phyloP scores from a whole-genome alignment of 2,329 filamentous ascomycete genomes.

The Thelonectria olida region DNA sequence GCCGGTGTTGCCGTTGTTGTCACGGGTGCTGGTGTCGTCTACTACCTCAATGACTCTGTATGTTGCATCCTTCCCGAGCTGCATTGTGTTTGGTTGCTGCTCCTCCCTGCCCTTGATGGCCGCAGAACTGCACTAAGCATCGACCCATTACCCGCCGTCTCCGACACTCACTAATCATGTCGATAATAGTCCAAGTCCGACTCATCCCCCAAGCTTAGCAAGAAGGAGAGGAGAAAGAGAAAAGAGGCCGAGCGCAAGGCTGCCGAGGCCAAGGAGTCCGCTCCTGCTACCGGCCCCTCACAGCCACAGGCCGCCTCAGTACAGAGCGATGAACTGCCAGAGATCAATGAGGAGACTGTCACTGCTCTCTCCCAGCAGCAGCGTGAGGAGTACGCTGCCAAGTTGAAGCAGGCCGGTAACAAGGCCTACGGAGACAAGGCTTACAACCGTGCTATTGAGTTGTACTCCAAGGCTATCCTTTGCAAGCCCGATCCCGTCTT shows the following conservation, averaged over 20 bases:
- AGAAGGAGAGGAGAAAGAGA: slow-evolving; percentile 89
- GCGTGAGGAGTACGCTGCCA: slow-evolving; percentile 85
- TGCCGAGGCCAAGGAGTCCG: slow-evolving; percentile 53
- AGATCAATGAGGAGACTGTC: slow-evolving; percentile 68
- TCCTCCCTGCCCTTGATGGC: slow-evolving; percentile 12
- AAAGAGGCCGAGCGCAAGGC: slow-evolving; percentile 78
- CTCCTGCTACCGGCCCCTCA: slow-evolving; percentile 42
- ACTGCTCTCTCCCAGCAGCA: slow-evolving; percentile 66
- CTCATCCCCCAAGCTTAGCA: slow-evolving; percentile 76
- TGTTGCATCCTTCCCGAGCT: slow-evolving; percentile 28
- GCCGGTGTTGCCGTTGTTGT: slow-evolving; percentile 93
- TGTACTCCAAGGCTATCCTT: slow-evolving; percentile 94
- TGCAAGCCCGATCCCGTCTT: slow-evolving; percentile 98
- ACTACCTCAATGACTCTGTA: slow-evolving; percentile 78
- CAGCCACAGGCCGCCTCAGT: slow-evolving; percentile 61
- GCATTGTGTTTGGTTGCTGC: slow-evolving; percentile 11
- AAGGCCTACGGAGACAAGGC: slow-evolving; percentile 95
- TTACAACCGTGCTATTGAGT: slow-evolving; percentile 90
- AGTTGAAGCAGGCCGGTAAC: slow-evolving; percentile 95
- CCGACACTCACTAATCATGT: slow-evolving; percentile 25
- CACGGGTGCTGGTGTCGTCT: slow-evolving; percentile 89
- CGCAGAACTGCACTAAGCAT: slow-evolving; percentile 16
- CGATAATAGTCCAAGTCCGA: slow-evolving; percentile 55
- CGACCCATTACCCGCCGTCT: slow-evolving; percentile 29
- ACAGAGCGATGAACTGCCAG: slow-evolving; percentile 73